Percentiles rank a stretch among this genome's conserved stretches.
Evolutionary conservation across 148 eudicot genomes (phyloP).

Genomic region (Oxyria digyna): DNA sequence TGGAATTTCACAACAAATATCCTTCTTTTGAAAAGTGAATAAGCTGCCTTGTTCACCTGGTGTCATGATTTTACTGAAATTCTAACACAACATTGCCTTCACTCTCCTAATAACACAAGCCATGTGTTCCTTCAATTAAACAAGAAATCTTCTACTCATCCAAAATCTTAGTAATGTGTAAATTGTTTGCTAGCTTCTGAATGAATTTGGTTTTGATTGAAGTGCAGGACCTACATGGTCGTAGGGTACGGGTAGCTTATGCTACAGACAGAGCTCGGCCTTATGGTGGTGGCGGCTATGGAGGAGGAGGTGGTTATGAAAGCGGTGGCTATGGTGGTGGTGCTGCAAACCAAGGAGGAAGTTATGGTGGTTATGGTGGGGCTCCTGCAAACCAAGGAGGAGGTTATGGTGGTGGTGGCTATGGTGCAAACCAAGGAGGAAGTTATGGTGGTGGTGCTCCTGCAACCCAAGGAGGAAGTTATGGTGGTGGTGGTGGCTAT

Average conservation of each 20-base stretch:
- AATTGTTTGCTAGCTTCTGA: background rate
- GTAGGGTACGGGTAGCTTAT: constrained; percentile 52
- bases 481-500: constrained; percentile 13
- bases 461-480: constrained; percentile 13
- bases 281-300: constrained; percentile 20
- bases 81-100: background rate
- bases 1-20: background rate
- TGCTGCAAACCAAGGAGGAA: background rate
- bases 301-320: constrained; percentile 16
- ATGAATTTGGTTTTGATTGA: background rate
- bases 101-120: background rate
- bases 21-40: too few species aligned
- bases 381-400: constrained; percentile 8
- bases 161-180: background rate
- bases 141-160: background rate
- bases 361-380: constrained; percentile 11
- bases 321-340: constrained; percentile 17
- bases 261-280: constrained; percentile 74
- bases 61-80: too few species aligned
- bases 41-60: background rate
- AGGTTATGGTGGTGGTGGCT: constrained; percentile 14
- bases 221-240: constrained; percentile 71
- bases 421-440: constrained; percentile 6
- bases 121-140: background rate
- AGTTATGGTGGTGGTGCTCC: constrained; percentile 17